These are phyloP conservation scores for Yamadazyma sp. DNA, from an alignment of 805 yeast species.

Conservation along the genomic window DNA sequence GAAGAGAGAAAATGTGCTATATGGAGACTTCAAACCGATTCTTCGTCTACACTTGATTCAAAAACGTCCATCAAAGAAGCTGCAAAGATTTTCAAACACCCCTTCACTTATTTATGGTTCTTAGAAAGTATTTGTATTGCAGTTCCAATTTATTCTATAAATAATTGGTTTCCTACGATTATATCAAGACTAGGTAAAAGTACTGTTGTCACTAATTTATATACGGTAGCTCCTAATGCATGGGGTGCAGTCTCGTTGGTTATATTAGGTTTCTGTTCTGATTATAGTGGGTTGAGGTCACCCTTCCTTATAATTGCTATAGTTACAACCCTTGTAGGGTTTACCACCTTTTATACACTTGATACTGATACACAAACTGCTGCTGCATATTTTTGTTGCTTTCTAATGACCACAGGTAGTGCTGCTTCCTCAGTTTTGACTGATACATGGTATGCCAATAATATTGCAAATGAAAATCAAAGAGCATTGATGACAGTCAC, in stretches of 20 bases:
- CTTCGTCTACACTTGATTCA: conserved; percentile 37
- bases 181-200: conserved; percentile 36
- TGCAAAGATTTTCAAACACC: conserved; percentile 42
- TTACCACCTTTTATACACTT: conserved; percentile 44
- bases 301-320: conserved; percentile 37
- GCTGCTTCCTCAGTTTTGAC: conserved; percentile 48
- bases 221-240: conserved; percentile 48
- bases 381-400: conserved; percentile 42
- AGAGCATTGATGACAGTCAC: conserved; percentile 47
- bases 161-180: conserved; percentile 50
- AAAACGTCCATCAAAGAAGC: conserved; percentile 39
- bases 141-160: conserved; percentile 47
- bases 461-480: conserved; percentile 44
- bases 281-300: conserved; percentile 36
- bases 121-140: conserved; percentile 44
- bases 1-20: conserved; percentile 39
- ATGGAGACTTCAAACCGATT: conserved; percentile 42
- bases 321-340: conserved; percentile 40
- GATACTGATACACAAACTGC: conserved; percentile 36
- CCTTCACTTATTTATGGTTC: conserved; percentile 44
- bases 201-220: conserved; percentile 37
- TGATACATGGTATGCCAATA: conserved; percentile 51
- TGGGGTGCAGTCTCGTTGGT: conserved; percentile 46
- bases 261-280: conserved; percentile 39
- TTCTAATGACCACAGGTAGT: conserved; percentile 48